Evolutionary conservation across 1,139 yeast genomes (phyloP).

Genomic region (Nakaseomyces delphensis): DNA sequence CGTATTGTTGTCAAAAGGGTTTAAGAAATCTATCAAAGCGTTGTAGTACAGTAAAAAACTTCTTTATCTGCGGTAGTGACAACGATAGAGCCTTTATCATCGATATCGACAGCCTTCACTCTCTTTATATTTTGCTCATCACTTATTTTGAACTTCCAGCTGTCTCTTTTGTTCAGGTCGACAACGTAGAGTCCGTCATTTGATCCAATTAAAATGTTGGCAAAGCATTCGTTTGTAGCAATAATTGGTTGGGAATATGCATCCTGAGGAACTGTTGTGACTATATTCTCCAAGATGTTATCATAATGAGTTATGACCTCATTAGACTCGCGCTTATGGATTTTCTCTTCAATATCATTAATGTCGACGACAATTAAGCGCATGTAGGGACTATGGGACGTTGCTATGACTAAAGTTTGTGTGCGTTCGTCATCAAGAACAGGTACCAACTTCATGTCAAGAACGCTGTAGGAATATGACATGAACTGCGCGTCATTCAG

Average conservation of each 20-base stretch:
- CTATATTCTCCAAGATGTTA: constrained; percentile 47
- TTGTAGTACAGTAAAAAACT: background rate
- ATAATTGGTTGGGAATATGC: constrained; percentile 53
- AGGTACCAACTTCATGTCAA: constrained; percentile 35
- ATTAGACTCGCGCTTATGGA: background rate
- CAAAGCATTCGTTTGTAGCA: constrained; percentile 33
- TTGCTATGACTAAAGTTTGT: constrained; percentile 43
- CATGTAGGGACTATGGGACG: constrained; percentile 73
- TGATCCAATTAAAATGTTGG: constrained; percentile 60
- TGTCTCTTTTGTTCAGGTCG: constrained; percentile 37
- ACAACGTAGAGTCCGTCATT: constrained; percentile 63
- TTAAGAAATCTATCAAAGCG: background rate
- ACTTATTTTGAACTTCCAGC: constrained; percentile 25
- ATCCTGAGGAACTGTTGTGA: constrained; percentile 62
- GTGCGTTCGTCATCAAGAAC: constrained; percentile 17
- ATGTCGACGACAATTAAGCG: constrained; percentile 44
- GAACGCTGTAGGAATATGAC: constrained; percentile 57
- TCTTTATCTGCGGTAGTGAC: constrained; percentile 1
- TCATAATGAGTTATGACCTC: constrained; percentile 29
- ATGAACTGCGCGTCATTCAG: constrained; percentile 69
- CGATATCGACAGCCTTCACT: background rate
- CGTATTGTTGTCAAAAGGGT: no score
- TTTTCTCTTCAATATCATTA: background rate
- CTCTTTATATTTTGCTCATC: background rate
- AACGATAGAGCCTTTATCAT: background rate